These are phyloP conservation scores for Eurotiales sp. DNA, from an alignment of 2,329 filamentous ascomycete genomes.

Conservation along the genomic window DNA sequence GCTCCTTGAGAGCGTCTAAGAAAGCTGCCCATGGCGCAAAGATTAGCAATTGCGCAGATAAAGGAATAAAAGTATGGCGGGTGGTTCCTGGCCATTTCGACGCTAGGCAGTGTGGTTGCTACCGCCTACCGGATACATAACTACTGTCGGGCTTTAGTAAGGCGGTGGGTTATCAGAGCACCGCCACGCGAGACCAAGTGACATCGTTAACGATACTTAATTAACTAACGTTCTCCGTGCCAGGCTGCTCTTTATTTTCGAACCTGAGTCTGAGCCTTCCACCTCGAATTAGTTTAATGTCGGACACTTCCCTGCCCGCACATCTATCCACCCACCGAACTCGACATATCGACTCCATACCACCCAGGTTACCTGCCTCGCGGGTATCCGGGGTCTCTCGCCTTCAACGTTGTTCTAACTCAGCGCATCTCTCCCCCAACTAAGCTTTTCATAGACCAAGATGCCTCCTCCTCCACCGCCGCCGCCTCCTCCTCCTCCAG, in stretches of 20 bases:
- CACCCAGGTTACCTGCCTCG: constrained; percentile 11
- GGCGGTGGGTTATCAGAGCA: constrained; percentile 2
- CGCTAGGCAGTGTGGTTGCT: neutral
- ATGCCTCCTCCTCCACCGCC: constrained; percentile 60
- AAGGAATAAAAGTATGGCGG: no score
- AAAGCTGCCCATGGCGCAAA: constrained; percentile 31
- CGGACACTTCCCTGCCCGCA: neutral
- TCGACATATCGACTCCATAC: neutral
- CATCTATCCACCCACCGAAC: neutral
- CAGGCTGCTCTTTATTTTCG: no score
- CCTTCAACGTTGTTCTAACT: neutral
- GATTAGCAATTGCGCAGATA: no score
- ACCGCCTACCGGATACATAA: constrained; percentile 10
- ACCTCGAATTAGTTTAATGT: neutral
- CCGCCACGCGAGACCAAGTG: constrained; percentile 12
- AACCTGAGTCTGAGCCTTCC: no score
- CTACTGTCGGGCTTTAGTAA: no score
- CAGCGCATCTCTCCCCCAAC: constrained; percentile 4
- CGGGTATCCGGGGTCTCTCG: constrained; percentile 13
- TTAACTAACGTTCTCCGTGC: neutral
- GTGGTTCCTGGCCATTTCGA: constrained; percentile 3
- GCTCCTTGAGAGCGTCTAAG: constrained; percentile 27
- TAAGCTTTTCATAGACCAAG: constrained; percentile 18
- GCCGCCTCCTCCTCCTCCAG: constrained; percentile 64
- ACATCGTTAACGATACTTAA: neutral